phyloP scores from a whole-genome alignment of 306 rosid genomes.

The Castanopsis chinensis region DNA sequence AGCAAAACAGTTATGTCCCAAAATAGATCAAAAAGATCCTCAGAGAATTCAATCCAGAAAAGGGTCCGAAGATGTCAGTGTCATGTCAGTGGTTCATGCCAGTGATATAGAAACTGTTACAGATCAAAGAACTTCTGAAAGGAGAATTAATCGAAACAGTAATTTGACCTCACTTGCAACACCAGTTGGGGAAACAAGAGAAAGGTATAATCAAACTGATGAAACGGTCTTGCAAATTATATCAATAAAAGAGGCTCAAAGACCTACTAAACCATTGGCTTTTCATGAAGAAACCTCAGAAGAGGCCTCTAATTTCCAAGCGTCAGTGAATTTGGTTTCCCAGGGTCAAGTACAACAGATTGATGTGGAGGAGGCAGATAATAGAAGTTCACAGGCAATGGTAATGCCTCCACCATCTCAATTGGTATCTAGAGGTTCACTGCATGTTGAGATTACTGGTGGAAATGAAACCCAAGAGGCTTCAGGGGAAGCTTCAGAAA shows the following conservation, averaged over 20 bases:
- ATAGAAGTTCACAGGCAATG: constrained; percentile 39
- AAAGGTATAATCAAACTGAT: constrained; percentile 48
- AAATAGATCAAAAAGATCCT: constrained; percentile 33
- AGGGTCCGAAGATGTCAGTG: constrained; percentile 44
- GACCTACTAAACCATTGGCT: constrained; percentile 10
- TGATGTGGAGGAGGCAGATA: constrained; percentile 34
- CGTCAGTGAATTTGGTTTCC: constrained; percentile 36
- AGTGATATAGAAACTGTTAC: constrained; percentile 36
- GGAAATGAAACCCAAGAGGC: constrained; percentile 32
- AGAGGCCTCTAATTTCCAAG: constrained; percentile 41
- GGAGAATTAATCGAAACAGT: constrained; percentile 36
- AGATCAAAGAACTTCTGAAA: constrained; percentile 37
- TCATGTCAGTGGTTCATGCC: constrained; percentile 32
- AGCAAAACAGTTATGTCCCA: constrained; percentile 21
- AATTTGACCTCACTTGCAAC: constrained; percentile 32
- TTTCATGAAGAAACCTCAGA: constrained; percentile 25
- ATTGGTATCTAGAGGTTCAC: constrained; percentile 39
- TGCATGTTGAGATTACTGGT: constrained; percentile 26
- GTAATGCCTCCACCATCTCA: constrained; percentile 60
- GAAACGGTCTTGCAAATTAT: constrained; percentile 37
- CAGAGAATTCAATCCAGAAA: constrained; percentile 45
- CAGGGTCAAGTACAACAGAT: constrained; percentile 32
- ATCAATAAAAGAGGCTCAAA: constrained; percentile 33
- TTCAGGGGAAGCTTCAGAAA: constrained; percentile 46
- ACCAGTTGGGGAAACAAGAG: constrained; percentile 39